Evolutionary conservation across 2,329 filamentous ascomycete genomes (phyloP).

Genomic region (Sporothrix humicola): DNA sequence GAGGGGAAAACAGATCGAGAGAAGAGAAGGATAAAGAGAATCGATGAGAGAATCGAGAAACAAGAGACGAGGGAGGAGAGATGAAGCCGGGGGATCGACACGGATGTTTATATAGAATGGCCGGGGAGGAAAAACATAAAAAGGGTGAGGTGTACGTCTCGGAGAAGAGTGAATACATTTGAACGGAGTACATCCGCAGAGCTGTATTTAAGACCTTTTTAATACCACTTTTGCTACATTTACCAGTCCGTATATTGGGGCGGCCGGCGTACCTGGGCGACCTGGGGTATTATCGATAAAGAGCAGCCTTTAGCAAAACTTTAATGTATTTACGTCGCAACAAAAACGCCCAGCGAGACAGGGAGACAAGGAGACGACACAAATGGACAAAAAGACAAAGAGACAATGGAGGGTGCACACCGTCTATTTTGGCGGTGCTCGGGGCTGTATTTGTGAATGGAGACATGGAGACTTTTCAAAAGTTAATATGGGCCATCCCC

Average conservation of each 20-base stretch:
- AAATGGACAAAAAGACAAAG: background rate
- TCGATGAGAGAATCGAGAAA: background rate
- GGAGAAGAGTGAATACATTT: background rate
- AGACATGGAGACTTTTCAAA: too few relatives aligned
- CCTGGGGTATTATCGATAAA: slow-evolving; percentile 27
- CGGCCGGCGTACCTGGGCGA: slow-evolving; percentile 8
- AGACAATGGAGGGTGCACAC: background rate
- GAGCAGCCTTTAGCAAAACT: background rate
- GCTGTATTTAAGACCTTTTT: background rate
- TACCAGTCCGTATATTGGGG: background rate
- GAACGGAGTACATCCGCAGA: background rate
- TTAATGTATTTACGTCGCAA: too few relatives aligned
- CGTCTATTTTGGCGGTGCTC: slow-evolving; percentile 19
- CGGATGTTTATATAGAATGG: background rate
- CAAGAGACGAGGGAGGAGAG: background rate
- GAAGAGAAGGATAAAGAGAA: background rate
- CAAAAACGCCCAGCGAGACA: too few relatives aligned
- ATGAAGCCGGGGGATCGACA: slow-evolving; percentile 10
- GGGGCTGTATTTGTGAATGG: background rate
- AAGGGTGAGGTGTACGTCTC: slow-evolving; percentile 4
- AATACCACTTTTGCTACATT: too few relatives aligned
- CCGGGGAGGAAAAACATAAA: background rate
- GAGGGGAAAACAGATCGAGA: background rate
- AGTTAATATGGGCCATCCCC: too few relatives aligned
- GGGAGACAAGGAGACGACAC: background rate